Base-by-base conservation (phyloP, 108 stramenopile genomes). In the Pseudonitzschia pungens region DNA sequence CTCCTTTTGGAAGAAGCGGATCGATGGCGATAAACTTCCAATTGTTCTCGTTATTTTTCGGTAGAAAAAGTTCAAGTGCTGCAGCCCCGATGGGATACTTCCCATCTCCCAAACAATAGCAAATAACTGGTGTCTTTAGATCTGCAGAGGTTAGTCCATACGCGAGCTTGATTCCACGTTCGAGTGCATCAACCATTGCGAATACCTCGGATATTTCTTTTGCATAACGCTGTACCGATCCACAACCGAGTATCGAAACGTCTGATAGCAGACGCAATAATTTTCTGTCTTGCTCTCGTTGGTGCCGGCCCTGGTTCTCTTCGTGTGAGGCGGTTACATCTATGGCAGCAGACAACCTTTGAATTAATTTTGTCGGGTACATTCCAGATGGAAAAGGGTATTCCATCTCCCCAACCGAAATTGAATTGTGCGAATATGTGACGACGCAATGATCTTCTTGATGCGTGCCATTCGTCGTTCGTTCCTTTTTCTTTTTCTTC, bases 91-190 rank as follows among this genome's bases (percentile, higher is more conserved):
- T 26, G 2, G 71, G 71, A 40, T 60, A 60, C 41, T 71, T 71
- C 42, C 71, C 71, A 24, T 71, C 71, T 27, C 71, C 71, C 41
- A 71, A n/a, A 71, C 71, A 71, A 33, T 71, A 71, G 42, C 66
- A 67, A 67, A 29, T 50, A 2, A 50, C 27, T 6, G 44, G 45
- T 22, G 21, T 32, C 10, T 67, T n/a, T 62, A 62, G 20, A 40
- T 62, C 60, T 12, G 28, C 18, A 28, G 52, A 50, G 15, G 18
- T 18, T 24, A 54, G 15, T 18, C 69, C 53, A 51, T 53, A 55
- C 32, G 51, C 31, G 71, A 71, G 58, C 16, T 71, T 71, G 21
- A 71, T 60, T 8, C 56, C 71, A 9, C 71, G 71, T 44, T 71
- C 71, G 22, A 71, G 36, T 60, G 71, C 71, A 44, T 71, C 71